Evolutionary conservation across 371 early-diverging fungal species (phyloP).

Genomic region (Zopfochytrium polystomum): DNA sequence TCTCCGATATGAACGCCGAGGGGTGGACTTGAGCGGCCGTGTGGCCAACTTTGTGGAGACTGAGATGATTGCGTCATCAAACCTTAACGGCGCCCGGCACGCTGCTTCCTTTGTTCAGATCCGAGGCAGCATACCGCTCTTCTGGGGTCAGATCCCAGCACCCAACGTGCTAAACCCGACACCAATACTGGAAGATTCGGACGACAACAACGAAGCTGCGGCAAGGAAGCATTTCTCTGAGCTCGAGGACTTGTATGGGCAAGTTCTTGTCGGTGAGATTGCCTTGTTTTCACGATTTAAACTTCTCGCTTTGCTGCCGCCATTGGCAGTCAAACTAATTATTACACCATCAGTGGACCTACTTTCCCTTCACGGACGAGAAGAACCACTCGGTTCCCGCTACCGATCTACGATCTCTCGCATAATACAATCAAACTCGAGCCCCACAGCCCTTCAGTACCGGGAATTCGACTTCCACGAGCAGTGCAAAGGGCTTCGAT

Average conservation of each 20-base stretch:
- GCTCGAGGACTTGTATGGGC: constrained; percentile 14
- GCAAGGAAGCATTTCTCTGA: constrained; percentile 24
- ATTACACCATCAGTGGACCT: constrained; percentile 23
- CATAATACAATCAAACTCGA: neutral
- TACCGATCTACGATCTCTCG: constrained; percentile 28
- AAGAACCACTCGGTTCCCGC: constrained; percentile 52
- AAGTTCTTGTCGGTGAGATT: constrained; percentile 15
- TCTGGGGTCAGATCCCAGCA: constrained; percentile 65
- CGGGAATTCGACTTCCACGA: constrained; percentile 17
- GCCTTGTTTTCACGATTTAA: neutral
- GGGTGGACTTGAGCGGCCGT: constrained; percentile 87
- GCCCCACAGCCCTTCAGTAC: neutral
- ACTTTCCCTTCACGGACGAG: constrained; percentile 51
- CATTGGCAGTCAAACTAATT: neutral
- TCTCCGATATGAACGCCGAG: constrained; percentile 92
- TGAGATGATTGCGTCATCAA: constrained; percentile 77
- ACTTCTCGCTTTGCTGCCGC: neutral
- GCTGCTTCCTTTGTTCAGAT: constrained; percentile 65
- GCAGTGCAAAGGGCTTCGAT: constrained; percentile 55
- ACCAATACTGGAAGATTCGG: constrained; percentile 57
- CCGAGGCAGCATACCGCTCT: constrained; percentile 58
- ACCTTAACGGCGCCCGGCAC: constrained; percentile 43
- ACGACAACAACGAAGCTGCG: constrained; percentile 51
- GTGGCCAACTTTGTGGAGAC: constrained; percentile 98
- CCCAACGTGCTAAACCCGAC: constrained; percentile 61